Percentiles rank a stretch among this genome's conserved stretches.
Evolutionary conservation across 129 eudicot species (phyloP).

Genomic region (Arctium lappa): DNA sequence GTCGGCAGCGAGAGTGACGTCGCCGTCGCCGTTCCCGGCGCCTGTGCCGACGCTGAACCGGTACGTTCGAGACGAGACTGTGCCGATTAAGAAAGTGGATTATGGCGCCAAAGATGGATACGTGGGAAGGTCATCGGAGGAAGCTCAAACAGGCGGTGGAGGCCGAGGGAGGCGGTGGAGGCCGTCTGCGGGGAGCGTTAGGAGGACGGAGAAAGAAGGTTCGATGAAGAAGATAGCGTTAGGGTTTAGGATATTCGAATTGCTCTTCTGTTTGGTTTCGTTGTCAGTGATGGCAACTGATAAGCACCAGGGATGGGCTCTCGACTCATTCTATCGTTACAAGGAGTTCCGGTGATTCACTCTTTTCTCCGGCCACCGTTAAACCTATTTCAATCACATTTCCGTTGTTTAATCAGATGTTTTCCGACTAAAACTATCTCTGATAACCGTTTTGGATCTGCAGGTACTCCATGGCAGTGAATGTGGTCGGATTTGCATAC

Average conservation of each 20-base stretch:
- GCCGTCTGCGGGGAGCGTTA: slow-evolving; percentile 22
- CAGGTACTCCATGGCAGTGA: slow-evolving; percentile 83
- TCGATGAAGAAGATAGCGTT: slow-evolving; percentile 61
- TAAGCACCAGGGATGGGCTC: slow-evolving; percentile 82
- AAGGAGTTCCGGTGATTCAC: slow-evolving; percentile 67
- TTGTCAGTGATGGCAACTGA: slow-evolving; percentile 93
- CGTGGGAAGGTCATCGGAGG: slow-evolving; percentile 26
- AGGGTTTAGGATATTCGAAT: slow-evolving; percentile 73
- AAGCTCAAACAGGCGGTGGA: slow-evolving; percentile 17
- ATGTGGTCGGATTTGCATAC: slow-evolving; percentile 74
- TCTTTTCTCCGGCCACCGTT: neutral
- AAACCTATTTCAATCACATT: neutral
- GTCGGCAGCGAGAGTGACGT: slow-evolving; percentile 19
- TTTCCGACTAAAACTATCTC: neutral
- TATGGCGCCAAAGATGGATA: slow-evolving; percentile 32
- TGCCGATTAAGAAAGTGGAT: slow-evolving; percentile 35
- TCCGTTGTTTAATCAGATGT: neutral
- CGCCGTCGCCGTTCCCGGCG: slow-evolving; percentile 20
- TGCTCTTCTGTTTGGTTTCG: slow-evolving; percentile 66
- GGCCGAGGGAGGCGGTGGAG: slow-evolving; percentile 29
- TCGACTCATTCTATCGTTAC: slow-evolving; percentile 83
- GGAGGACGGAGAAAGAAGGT: slow-evolving; percentile 37
- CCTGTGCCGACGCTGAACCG: slow-evolving; percentile 40
- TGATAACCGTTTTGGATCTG: neutral
- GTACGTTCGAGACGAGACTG: slow-evolving; percentile 35